Percentiles rank a stretch among this genome's conserved stretches.
Evolutionary conservation across 768 basidiomycete genomes (phyloP).

Genomic region (Cystoderma amianthinum): DNA sequence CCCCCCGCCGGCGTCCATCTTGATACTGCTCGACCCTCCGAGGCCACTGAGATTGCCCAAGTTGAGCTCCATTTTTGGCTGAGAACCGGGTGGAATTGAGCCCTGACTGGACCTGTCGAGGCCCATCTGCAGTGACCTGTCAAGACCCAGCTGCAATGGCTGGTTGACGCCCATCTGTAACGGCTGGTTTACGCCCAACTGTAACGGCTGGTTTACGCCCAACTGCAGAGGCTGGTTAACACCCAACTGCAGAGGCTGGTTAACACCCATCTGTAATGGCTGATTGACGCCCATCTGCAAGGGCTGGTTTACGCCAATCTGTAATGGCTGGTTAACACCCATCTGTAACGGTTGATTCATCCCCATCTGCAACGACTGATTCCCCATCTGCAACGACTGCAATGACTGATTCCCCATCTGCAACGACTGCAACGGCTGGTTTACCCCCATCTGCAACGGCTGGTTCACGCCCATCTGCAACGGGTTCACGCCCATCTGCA

Average conservation of each 20-base stretch:
- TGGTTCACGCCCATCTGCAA: constrained; percentile 4
- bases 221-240: constrained; percentile 12
- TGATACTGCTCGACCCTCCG: neutral
- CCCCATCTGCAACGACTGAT: constrained; percentile 13
- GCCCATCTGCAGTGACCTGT: neutral
- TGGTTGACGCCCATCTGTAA: constrained; percentile 12
- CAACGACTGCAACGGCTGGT: neutral
- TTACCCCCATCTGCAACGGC: too few species aligned
- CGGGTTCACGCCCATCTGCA: constrained; percentile 11
- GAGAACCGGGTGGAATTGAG: constrained; percentile 4
- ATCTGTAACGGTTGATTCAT: constrained; percentile 6
- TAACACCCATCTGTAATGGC: too few species aligned
- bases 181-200: too few species aligned
- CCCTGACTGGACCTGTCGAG: constrained; percentile 2
- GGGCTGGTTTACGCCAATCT: too few species aligned
- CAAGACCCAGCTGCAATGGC: too few species aligned
- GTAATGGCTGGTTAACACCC: too few species aligned
- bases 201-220: constrained; percentile 8
- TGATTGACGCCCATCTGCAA: constrained; percentile 12
- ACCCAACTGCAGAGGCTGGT: too few species aligned
- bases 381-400: constrained; percentile 1
- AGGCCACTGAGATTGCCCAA: neutral
- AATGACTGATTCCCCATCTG: neutral
- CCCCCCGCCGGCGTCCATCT: neutral
- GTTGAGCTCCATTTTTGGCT: neutral